Percentiles rank a stretch among this genome's conserved stretches.
phyloP scores from a whole-genome alignment of 2,329 filamentous ascomycete genomes.

The Alternaria solani region DNA sequence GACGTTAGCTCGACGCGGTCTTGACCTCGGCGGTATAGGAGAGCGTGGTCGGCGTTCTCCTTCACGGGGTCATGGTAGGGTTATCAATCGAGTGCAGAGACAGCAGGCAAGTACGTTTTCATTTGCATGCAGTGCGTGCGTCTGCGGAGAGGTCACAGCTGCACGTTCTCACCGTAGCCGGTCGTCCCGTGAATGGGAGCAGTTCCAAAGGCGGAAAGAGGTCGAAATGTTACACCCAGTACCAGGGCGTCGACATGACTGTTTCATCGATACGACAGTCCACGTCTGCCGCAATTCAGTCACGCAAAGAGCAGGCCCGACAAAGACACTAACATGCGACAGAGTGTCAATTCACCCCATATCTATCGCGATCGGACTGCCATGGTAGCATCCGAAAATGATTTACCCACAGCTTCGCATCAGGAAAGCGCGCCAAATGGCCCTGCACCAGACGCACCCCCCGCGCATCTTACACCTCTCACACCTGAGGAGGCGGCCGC shows the following conservation, averaged over 20 bases:
- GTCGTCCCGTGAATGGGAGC: neutral
- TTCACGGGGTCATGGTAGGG: neutral
- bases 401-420: neutral
- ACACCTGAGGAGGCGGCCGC: constrained; percentile 20
- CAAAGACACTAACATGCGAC: neutral
- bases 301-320: neutral
- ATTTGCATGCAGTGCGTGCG: neutral
- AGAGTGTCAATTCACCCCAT: neutral
- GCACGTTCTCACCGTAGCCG: neutral
- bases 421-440: neutral
- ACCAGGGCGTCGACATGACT: neutral
- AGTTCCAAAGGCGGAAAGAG: neutral
- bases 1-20: neutral
- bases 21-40: neutral
- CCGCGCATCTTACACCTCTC: constrained; percentile 2
- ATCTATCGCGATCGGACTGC: neutral
- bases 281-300: no score
- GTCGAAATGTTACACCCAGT: neutral
- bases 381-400: neutral
- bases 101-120: neutral
- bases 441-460: neutral
- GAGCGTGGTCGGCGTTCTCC: neutral
- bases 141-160: neutral
- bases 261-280: neutral
- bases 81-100: neutral